Evolutionary conservation across 2,329 filamentous ascomycete genomes (phyloP), one percentile per base, ranked within the genome.

Genomic region (Ophiostoma himal-ulmi): DNA sequence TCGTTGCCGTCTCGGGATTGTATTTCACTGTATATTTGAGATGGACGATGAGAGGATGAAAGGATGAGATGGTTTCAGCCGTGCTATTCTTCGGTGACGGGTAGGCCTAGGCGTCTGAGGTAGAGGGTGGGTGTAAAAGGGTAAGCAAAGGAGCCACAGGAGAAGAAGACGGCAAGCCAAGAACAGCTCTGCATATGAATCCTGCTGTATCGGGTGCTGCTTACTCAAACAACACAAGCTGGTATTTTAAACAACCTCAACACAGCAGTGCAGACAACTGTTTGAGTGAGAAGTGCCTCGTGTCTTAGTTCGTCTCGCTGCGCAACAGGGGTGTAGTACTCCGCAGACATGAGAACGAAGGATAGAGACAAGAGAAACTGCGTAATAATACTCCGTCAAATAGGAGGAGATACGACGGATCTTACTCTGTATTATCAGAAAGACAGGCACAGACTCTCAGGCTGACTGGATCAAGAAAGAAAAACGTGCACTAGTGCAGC

Each of bases 401-500:
- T 26, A 57, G 52, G 52, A 57, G 52, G 52, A 57, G 52, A 57
- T 57, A 57, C 52, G n/a, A 57, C 52, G 20, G 30, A 57, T 22
- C 52, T 48, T 48, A 48, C 44, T 48, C 44, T 17, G 7, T 48
- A n/a, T 48, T 48, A 48, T 20, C 44, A 48, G 44, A 17, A 48
- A n/a, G 44, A 48, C 44, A 48, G 44, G 44, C 44, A 48, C 30
- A 30, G 30, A 17, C 44, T 17, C 20, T 17, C n/a, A 57, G 30
- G 30, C 30, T 14, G 48, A 57, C 52, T 26, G 22, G 52, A 57
- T 57, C 52, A 57, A 57, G 52, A 57, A 54, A 54, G 52, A 57
- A 57, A 57, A 57, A 57, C 52, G 52, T 57, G 52, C 52, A 57
- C 52, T 57, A 57, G 52, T 57, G 52, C 52, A 57, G 52, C 22